Conservation (phyloP, 768 basidiomycete species). For the Botryobasidium botryosum region DNA sequence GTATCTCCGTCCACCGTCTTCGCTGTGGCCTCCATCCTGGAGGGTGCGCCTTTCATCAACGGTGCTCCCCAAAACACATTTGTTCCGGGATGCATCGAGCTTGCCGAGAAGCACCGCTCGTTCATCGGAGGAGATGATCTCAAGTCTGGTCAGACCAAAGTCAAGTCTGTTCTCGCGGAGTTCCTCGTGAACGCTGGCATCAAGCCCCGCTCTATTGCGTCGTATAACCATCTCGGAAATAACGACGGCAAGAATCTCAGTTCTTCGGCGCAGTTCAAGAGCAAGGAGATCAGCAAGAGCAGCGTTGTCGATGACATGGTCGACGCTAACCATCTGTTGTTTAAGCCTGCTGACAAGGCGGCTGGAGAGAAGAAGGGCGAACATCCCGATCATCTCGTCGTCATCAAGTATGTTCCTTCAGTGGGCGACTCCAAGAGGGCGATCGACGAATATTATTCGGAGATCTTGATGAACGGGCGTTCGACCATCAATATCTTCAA, state of each 20-base stretch:
- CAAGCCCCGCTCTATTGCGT: slow-evolving; percentile 92
- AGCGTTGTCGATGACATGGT: slow-evolving; percentile 99
- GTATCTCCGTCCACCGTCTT: slow-evolving; percentile 95
- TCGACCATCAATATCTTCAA: slow-evolving; percentile 96
- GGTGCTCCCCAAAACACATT: slow-evolving; percentile 99
- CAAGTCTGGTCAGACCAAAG: slow-evolving; percentile 94
- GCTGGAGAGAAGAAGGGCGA: slow-evolving; percentile 55
- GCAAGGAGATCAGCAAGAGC: slow-evolving; percentile 97
- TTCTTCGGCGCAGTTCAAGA: slow-evolving; percentile 85
- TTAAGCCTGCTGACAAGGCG: slow-evolving; percentile 41
- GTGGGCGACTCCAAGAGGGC: slow-evolving; percentile 96
- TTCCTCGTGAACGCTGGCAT: slow-evolving; percentile 98
- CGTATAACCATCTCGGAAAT: slow-evolving; percentile 98
- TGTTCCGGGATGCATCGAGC: slow-evolving; percentile 83
- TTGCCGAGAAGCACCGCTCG: slow-evolving; percentile 73
- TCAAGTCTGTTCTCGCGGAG: slow-evolving; percentile 93
- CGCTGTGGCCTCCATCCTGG: slow-evolving; percentile 88
- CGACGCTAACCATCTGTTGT: slow-evolving; percentile 70
- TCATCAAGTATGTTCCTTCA: slow-evolving; percentile 93
- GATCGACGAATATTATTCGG: slow-evolving; percentile 98
- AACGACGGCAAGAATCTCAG: slow-evolving; percentile 91
- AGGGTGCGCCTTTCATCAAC: slow-evolving; percentile 89
- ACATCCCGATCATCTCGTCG: slow-evolving; percentile 93
- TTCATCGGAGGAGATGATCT: slow-evolving; percentile 98
- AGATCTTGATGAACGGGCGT: slow-evolving; percentile 91